These are phyloP conservation scores for Rhynchospora breviuscula DNA, from an alignment of 176 grass and related monocot genomes.

Conservation along the genomic window DNA sequence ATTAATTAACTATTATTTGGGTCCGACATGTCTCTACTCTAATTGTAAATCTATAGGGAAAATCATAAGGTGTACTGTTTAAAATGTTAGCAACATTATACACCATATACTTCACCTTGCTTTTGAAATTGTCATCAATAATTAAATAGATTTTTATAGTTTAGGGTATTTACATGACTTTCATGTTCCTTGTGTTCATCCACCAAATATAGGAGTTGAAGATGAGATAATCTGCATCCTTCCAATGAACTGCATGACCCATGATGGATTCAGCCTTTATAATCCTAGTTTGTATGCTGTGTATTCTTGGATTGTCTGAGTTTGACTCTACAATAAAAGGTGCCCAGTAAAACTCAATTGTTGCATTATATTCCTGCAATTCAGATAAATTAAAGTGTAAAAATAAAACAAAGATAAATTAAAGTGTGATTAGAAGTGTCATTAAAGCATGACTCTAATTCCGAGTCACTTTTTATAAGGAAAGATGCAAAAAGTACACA, in stretches of 20 bases:
- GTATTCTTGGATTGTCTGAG: conserved; percentile 35
- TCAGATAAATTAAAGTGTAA: conserved; percentile 2
- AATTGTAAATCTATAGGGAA: too few species aligned
- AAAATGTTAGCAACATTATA: too few species aligned
- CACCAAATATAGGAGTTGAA: conserved; percentile 49
- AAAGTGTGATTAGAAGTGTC: neutral
- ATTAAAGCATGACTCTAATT: neutral
- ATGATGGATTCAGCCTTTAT: conserved; percentile 38
- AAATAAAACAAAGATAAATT: neutral
- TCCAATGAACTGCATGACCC: conserved; percentile 26
- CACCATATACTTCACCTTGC: too few species aligned
- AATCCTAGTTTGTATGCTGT: conserved; percentile 31
- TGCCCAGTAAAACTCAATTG: conserved; percentile 49
- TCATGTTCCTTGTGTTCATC: conserved; percentile 33
- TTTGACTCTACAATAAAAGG: conserved; percentile 46
- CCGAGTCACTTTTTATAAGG: neutral
- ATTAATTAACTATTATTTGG: too few species aligned
- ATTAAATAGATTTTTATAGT: neutral
- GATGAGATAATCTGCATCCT: conserved; percentile 31
- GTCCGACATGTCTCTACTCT: too few species aligned
- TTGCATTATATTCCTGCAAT: conserved; percentile 41
- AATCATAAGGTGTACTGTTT: too few species aligned
- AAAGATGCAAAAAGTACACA: neutral
- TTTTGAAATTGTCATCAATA: too few species aligned
- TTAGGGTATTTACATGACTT: conserved; percentile 22